Percentiles rank a stretch among this genome's conserved stretches.
Evolutionary conservation across 1,139 yeast species (phyloP).

Genomic region (Suhomyces bokatorum): DNA sequence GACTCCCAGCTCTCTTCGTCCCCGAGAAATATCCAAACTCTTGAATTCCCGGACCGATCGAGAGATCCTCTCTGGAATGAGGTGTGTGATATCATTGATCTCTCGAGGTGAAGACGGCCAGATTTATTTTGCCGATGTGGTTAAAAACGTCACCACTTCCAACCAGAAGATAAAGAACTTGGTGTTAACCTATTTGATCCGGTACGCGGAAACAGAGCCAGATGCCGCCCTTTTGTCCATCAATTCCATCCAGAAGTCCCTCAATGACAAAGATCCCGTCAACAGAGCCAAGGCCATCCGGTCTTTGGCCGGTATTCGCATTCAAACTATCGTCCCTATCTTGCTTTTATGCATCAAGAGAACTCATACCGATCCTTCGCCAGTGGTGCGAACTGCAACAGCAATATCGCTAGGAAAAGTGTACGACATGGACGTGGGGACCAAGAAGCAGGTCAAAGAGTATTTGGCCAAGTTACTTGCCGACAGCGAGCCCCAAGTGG

Average conservation of each 20-base stretch:
- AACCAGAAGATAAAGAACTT: conserved; percentile 70
- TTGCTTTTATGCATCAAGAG: conserved; percentile 71
- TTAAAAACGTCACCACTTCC: conserved; percentile 78
- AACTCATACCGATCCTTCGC: conserved; percentile 68
- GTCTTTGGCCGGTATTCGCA: conserved; percentile 76
- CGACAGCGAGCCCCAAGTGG: conserved; percentile 67
- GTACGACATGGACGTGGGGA: conserved; percentile 37
- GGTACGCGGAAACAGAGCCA: conserved; percentile 83
- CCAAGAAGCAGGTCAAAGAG: conserved; percentile 43
- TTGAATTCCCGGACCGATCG: conserved; percentile 70
- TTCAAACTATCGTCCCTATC: conserved; percentile 79
- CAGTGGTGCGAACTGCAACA: conserved; percentile 76
- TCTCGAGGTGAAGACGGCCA: conserved; percentile 64
- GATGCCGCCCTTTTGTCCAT: conserved; percentile 86
- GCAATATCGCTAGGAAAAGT: conserved; percentile 77
- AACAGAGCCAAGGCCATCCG: conserved; percentile 74
- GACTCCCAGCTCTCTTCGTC: conserved; percentile 52
- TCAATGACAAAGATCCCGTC: conserved; percentile 68
- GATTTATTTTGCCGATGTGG: conserved; percentile 80
- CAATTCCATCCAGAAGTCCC: conserved; percentile 85
- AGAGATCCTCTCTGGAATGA: conserved; percentile 75
- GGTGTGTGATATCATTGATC: conserved; percentile 66
- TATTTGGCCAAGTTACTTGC: conserved; percentile 54
- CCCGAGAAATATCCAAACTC: conserved; percentile 63
- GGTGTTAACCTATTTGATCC: conserved; percentile 73